A percentile compares a stretch with the other conserved stretches of the same genome.
Evolutionary conservation across 306 rosid species (phyloP).

Genomic region (Prinsepia uniflora): DNA sequence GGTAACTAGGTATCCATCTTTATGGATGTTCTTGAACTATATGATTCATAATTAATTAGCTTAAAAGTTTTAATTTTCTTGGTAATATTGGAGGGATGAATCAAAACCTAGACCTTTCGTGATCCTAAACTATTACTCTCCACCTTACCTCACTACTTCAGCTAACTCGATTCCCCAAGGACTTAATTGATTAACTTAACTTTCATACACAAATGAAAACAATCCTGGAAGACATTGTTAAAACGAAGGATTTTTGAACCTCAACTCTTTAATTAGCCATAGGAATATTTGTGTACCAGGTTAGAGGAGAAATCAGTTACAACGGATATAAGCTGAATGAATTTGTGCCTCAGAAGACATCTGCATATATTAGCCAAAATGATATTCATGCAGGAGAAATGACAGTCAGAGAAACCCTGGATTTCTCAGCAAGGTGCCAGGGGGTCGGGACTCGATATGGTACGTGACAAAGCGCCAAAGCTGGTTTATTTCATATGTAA

Average conservation of each 20-base stretch:
- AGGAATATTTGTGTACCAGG: slow-evolving; percentile 30
- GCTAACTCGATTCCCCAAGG: too few relatives aligned
- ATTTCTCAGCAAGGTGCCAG: slow-evolving; percentile 90
- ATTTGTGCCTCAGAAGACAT: slow-evolving; percentile 79
- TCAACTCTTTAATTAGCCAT: not conserved
- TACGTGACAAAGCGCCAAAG: slow-evolving; percentile 24
- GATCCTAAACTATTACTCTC: too few relatives aligned
- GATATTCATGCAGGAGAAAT: slow-evolving; percentile 88
- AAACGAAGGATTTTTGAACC: not conserved
- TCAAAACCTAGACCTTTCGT: too few relatives aligned
- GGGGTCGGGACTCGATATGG: slow-evolving; percentile 95
- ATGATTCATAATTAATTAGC: not conserved
- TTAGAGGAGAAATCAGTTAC: slow-evolving; percentile 63
- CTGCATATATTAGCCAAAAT: slow-evolving; percentile 93
- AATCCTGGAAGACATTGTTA: not conserved
- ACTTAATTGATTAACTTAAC: too few relatives aligned
- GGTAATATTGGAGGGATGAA: too few relatives aligned
- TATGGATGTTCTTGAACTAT: not conserved
- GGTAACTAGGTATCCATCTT: slow-evolving; percentile 11
- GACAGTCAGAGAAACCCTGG: slow-evolving; percentile 94
- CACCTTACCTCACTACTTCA: too few relatives aligned
- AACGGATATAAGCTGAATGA: slow-evolving; percentile 66
- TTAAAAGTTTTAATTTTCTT: not conserved
- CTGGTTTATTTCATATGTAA: too few relatives aligned
- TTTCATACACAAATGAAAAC: too few relatives aligned